Conservation (phyloP, 2,329 filamentous ascomycete genomes). For the Pseudogymnoascus sp. region DNA sequence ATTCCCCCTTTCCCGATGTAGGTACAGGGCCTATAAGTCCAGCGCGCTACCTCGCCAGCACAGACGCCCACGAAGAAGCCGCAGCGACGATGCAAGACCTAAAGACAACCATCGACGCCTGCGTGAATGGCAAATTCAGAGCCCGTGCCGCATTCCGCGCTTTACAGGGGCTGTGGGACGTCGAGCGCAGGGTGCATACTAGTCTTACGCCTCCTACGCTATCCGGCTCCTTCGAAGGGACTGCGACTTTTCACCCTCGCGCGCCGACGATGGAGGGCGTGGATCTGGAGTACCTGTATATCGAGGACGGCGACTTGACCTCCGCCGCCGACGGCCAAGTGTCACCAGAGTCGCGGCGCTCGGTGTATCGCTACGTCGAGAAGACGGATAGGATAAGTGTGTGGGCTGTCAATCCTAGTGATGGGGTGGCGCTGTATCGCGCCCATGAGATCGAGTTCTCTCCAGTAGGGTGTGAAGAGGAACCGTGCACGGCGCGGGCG, state of each 20-base stretch:
- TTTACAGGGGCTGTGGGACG: slow-evolving; percentile 63
- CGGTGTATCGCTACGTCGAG: slow-evolving; percentile 66
- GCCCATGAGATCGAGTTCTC: slow-evolving; percentile 68
- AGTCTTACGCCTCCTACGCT: slow-evolving; percentile 38
- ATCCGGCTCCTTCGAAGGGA: slow-evolving; percentile 59
- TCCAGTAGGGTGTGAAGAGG: slow-evolving; percentile 27
- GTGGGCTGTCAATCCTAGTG: slow-evolving; percentile 65
- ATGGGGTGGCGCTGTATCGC: slow-evolving; percentile 56
- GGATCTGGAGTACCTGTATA: slow-evolving; percentile 56
- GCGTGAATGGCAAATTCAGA: slow-evolving; percentile 44
- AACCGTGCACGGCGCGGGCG: slow-evolving; percentile 42
- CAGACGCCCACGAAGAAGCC: slow-evolving; percentile 37
- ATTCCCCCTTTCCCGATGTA: slow-evolving; percentile 19
- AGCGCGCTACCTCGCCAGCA: slow-evolving; percentile 41
- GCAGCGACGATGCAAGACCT: slow-evolving; percentile 40
- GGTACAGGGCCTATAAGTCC: slow-evolving; percentile 37
- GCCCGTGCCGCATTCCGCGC: slow-evolving; percentile 63
- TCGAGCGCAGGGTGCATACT: slow-evolving; percentile 46
- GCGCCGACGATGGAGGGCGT: slow-evolving; percentile 45
- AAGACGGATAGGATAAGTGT: slow-evolving; percentile 54
- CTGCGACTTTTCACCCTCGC: slow-evolving; percentile 58
- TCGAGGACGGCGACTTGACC: slow-evolving; percentile 57
- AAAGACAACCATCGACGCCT: slow-evolving; percentile 19
- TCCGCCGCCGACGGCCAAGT: no score
- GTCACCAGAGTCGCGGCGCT: slow-evolving; percentile 35